A percentile compares a stretch with the other conserved stretches of the same genome.
Conservation (phyloP, 1,284 basidiomycete genomes). For the Ceratobasidium sp. region DNA sequence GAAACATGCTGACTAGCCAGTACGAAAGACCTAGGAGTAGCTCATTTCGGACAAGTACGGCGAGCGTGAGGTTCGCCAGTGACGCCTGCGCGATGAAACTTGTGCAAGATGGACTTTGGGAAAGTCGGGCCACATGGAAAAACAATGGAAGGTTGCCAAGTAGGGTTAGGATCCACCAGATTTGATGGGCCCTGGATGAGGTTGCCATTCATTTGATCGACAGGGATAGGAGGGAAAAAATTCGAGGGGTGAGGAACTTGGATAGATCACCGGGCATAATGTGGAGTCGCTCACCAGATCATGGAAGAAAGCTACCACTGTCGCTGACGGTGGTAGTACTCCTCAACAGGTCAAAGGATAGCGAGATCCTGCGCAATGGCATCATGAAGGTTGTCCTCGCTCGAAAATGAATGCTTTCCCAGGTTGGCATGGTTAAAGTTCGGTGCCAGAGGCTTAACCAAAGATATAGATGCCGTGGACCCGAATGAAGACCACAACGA, state of each 20-base stretch:
- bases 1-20: constrained; percentile 37
- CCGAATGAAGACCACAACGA: neutral
- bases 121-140: constrained; percentile 32
- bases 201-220: too few species aligned
- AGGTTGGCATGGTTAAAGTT: neutral
- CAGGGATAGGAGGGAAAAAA: too few species aligned
- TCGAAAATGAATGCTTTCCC: constrained; percentile 26
- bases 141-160: constrained; percentile 37
- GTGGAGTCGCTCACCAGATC: constrained; percentile 31
- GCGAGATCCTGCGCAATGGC: constrained; percentile 26
- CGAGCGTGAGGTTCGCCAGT: constrained; percentile 37
- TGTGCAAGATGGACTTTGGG: constrained; percentile 15
- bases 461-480: neutral
- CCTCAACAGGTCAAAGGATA: constrained; percentile 21
- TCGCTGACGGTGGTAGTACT: constrained; percentile 42
- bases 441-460: constrained; percentile 3
- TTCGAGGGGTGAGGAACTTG: constrained; percentile 1
- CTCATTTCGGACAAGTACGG: constrained; percentile 35
- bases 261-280: neutral
- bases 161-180: constrained; percentile 42
- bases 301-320: constrained; percentile 39
- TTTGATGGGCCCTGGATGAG: constrained; percentile 42
- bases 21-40: constrained; percentile 21
- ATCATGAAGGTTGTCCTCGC: constrained; percentile 12
- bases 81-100: constrained; percentile 34